Evolutionary conservation across 129 eudicot species (phyloP), one percentile per base, ranked within the genome.

Genomic region (Scalesia atractyloides): DNA sequence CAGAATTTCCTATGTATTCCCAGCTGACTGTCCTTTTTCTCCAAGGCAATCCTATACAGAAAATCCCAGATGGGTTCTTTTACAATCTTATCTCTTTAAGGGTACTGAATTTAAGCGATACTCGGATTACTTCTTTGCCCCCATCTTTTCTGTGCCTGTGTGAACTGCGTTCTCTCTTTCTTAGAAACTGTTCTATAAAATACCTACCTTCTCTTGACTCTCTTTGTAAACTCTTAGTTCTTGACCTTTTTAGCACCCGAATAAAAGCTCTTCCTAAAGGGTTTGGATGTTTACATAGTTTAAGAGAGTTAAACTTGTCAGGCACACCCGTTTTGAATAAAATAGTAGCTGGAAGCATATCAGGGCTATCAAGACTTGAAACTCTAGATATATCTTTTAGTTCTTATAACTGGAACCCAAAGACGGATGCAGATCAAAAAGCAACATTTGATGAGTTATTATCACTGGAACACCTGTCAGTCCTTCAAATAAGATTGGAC

Each of bases 291-390:
- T 61, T 79, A 60, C 5, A 12, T n/a, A 67, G 49, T 34, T 52
- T 79, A 47, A 72, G 83, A 54, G 70, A 79, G 9, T 54, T 79
- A 34, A 73, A 79, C 63, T 12, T 79, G 36, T 79, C 79, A n/a
- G 12, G 15, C 64, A 79, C 83, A 7, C 30, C 3, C 60, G 22
- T 44, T 22, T 36, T 79, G 3, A 61, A 66, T 57, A 73, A 66
- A 7, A 73, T 73, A 15, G 69, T 12, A 19, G 53, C 74, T 9
- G 79, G 83, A 79, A 66, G 66, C 72, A 72, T 79, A 33, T 57
- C 69, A 9, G 74, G 69, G 51, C 26, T 79, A 58, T 41, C 74
- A 7, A 66, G 74, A 34, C 79, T 79, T 5, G 70, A 73, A 36
- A 57, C 60, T 47, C 57, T 79, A 20, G 79, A 79, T 52, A 66